These are phyloP conservation scores for Platanthera zijinensis DNA, from an alignment of 106 monocot genomes.

Conservation along the genomic window DNA sequence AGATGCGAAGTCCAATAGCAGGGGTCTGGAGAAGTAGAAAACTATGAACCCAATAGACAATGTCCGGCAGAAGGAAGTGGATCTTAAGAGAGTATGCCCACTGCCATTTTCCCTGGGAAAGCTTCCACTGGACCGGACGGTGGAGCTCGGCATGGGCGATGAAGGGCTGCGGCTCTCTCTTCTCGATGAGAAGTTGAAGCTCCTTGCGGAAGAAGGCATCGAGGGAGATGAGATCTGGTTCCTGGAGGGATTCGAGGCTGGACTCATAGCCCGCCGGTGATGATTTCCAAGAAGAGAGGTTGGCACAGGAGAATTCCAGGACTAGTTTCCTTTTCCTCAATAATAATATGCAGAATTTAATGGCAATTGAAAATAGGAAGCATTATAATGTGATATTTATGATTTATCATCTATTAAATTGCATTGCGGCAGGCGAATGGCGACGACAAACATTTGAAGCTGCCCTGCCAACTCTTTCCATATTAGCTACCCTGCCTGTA, in stretches of 20 bases:
- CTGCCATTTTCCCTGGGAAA: slow-evolving; percentile 91
- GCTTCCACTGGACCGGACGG: slow-evolving; percentile 83
- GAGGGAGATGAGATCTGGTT: slow-evolving; percentile 62
- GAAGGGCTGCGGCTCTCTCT: slow-evolving; percentile 54
- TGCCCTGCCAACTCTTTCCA: too few relatives aligned
- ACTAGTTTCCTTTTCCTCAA: not conserved
- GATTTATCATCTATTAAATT: too few relatives aligned
- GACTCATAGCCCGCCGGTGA: slow-evolving; percentile 38
- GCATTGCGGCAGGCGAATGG: too few relatives aligned
- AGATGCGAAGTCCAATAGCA: slow-evolving; percentile 58
- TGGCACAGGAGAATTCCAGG: slow-evolving; percentile 41
- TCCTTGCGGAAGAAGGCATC: slow-evolving; percentile 60
- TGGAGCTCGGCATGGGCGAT: slow-evolving; percentile 64
- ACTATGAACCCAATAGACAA: not conserved
- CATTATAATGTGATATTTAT: too few relatives aligned
- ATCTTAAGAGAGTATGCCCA: slow-evolving; percentile 4
- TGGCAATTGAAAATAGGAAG: too few relatives aligned
- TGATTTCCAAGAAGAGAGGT: slow-evolving; percentile 40
- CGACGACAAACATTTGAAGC: too few relatives aligned
- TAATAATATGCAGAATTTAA: too few relatives aligned
- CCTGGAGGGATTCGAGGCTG: slow-evolving; percentile 36
- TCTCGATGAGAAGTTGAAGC: slow-evolving; percentile 44
- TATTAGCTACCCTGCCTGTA: too few relatives aligned
- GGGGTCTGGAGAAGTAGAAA: slow-evolving; percentile 34
- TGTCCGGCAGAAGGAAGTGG: not conserved